Evolutionary conservation across 23 red algal genomes (phyloP).

Genomic region (Chondrus crispus): DNA sequence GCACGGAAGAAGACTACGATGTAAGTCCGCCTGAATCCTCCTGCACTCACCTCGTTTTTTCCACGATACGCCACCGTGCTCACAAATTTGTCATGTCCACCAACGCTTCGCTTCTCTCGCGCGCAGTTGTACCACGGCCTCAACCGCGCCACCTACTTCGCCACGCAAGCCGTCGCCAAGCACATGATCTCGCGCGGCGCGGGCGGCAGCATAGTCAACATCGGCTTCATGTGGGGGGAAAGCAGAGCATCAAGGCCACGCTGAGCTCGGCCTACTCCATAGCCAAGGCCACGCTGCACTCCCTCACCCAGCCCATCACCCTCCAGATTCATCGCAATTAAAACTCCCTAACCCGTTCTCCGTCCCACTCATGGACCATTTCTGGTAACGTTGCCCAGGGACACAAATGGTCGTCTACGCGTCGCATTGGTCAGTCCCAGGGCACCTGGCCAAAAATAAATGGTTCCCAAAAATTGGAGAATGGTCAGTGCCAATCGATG

Average conservation of each 20-base stretch:
- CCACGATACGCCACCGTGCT: too few species aligned
- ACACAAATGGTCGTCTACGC: too few species aligned
- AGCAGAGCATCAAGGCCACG: slow-evolving; percentile 38
- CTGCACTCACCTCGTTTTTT: background rate
- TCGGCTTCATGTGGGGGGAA: slow-evolving; percentile 64
- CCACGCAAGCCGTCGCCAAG: background rate
- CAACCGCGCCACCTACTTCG: background rate
- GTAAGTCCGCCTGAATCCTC: background rate
- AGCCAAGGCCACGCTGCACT: slow-evolving; percentile 51
- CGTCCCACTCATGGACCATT: too few species aligned
- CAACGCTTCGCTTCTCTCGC: background rate
- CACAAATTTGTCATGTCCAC: background rate
- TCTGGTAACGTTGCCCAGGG: too few species aligned
- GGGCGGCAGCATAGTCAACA: slow-evolving; percentile 51
- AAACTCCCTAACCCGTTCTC: too few species aligned
- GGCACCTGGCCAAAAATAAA: too few species aligned
- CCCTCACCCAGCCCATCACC: slow-evolving; percentile 39
- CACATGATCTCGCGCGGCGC: slow-evolving; percentile 31
- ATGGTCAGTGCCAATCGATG: too few species aligned
- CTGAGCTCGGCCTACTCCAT: slow-evolving; percentile 42
- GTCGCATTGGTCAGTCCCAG: too few species aligned
- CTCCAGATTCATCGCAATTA: too few species aligned
- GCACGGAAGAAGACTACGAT: background rate
- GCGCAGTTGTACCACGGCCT: background rate
- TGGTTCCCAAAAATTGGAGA: too few species aligned